phyloP scores from a whole-genome alignment of 2,329 filamentous ascomycete genomes.

The Harringtonia aguacate region DNA sequence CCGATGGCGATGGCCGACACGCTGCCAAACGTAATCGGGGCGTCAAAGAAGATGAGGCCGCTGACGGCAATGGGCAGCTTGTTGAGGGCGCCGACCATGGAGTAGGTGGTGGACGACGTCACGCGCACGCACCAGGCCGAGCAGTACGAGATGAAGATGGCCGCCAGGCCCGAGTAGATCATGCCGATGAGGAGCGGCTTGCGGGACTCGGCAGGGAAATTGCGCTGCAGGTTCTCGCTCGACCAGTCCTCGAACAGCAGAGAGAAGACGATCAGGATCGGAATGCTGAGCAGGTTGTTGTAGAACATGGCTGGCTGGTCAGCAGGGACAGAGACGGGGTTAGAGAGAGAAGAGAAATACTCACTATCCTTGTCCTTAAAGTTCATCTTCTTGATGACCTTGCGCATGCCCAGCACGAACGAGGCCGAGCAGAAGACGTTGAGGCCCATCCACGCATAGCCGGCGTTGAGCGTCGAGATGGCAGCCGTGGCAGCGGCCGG shows the following conservation, averaged over 20 bases:
- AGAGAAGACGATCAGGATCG: slow-evolving; percentile 74
- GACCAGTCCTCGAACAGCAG: slow-evolving; percentile 90
- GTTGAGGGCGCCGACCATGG: slow-evolving; percentile 96
- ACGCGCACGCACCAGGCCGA: slow-evolving; percentile 98
- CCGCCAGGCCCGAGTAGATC: slow-evolving; percentile 84
- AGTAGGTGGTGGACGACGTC: slow-evolving; percentile 95
- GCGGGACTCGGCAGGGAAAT: slow-evolving; percentile 77
- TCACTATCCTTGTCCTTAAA: slow-evolving; percentile 99
- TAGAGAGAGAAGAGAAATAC: slow-evolving; percentile 26
- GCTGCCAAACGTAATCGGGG: slow-evolving; percentile 83
- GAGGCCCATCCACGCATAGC: slow-evolving; percentile 95
- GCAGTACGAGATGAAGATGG: slow-evolving; percentile 99
- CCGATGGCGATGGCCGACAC: slow-evolving; percentile 86
- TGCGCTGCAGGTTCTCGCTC: slow-evolving; percentile 64
- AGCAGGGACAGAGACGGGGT: background rate
- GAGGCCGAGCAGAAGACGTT: slow-evolving; percentile 93
- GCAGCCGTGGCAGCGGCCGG: slow-evolving; percentile 55
- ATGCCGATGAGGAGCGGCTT: slow-evolving; percentile 77
- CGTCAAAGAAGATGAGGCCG: slow-evolving; percentile 90
- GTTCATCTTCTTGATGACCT: slow-evolving; percentile 98
- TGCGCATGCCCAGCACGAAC: slow-evolving; percentile 88
- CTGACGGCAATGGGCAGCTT: slow-evolving; percentile 93
- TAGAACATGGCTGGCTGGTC: slow-evolving; percentile 81
- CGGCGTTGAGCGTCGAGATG: slow-evolving; percentile 83
- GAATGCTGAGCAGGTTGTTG: slow-evolving; percentile 96